phyloP scores from a whole-genome alignment of 306 rosid genomes.

The Alnus rubra region DNA sequence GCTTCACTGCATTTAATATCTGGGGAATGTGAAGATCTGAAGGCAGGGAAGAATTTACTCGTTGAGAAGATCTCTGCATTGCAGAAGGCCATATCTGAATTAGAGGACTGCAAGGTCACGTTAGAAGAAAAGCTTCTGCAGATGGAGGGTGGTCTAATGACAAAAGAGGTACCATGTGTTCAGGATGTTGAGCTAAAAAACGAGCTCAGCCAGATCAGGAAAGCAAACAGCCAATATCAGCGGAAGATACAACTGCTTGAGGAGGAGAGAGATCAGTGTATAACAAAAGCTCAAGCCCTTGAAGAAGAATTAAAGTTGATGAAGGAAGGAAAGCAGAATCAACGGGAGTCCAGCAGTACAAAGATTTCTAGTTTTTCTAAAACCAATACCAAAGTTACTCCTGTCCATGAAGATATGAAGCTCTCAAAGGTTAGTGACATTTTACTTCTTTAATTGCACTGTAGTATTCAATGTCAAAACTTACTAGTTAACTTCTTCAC shows the following conservation, averaged over 20 bases:
- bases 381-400: slow-evolving; percentile 31
- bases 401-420: slow-evolving; percentile 60
- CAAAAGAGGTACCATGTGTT: slow-evolving; percentile 35
- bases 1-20: slow-evolving; percentile 40
- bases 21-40: slow-evolving; percentile 52
- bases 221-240: slow-evolving; percentile 32
- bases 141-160: slow-evolving; percentile 46
- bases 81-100: slow-evolving; percentile 37
- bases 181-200: slow-evolving; percentile 39
- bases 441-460: slow-evolving; percentile 31
- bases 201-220: slow-evolving; percentile 39
- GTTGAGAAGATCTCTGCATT: slow-evolving; percentile 34
- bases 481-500: slow-evolving; percentile 15
- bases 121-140: slow-evolving; percentile 58
- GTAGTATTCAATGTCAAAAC: slow-evolving; percentile 25
- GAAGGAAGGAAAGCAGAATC: slow-evolving; percentile 52
- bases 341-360: slow-evolving; percentile 31
- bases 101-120: slow-evolving; percentile 41
- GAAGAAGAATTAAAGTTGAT: slow-evolving; percentile 48
- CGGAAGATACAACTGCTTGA: slow-evolving; percentile 33
- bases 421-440: slow-evolving; percentile 50
- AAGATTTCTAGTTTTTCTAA: slow-evolving; percentile 35
- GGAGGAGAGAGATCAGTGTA: slow-evolving; percentile 43
- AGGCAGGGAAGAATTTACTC: slow-evolving; percentile 39
- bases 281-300: slow-evolving; percentile 42